Evolutionary conservation across 2,329 filamentous ascomycete genomes (phyloP).

Genomic region (Nemania sp.): DNA sequence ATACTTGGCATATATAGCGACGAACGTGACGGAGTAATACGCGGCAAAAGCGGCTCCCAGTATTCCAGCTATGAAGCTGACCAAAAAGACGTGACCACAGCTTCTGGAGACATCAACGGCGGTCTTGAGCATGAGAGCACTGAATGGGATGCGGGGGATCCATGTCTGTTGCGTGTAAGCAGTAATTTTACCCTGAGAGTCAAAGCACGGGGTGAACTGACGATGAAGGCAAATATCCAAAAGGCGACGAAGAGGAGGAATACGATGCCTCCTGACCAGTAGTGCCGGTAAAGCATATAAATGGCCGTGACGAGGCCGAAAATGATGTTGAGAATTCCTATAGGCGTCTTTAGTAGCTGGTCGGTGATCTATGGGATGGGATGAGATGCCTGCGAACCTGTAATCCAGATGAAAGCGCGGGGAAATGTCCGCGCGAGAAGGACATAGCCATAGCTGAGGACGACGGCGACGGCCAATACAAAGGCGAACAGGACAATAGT

Average conservation of each 20-base stretch:
- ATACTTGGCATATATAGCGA: slow-evolving; percentile 84
- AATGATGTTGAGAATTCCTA: slow-evolving; percentile 74
- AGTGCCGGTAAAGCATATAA: slow-evolving; percentile 77
- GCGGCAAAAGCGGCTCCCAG: slow-evolving; percentile 75
- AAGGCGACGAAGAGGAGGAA: slow-evolving; percentile 84
- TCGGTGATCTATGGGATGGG: too few species aligned
- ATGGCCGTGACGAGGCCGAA: slow-evolving; percentile 84
- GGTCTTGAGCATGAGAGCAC: slow-evolving; percentile 84
- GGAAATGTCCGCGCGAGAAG: slow-evolving; percentile 75
- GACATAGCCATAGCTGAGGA: slow-evolving; percentile 78
- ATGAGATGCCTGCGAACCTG: slow-evolving; percentile 50
- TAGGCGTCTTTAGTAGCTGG: neutral
- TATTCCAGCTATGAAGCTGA: slow-evolving; percentile 82
- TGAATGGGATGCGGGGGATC: slow-evolving; percentile 90
- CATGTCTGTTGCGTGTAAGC: slow-evolving; percentile 55
- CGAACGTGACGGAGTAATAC: slow-evolving; percentile 85
- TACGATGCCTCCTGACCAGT: slow-evolving; percentile 84
- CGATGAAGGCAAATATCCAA: slow-evolving; percentile 77
- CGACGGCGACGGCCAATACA: slow-evolving; percentile 71
- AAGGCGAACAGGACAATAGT: slow-evolving; percentile 85
- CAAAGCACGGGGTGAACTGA: slow-evolving; percentile 17
- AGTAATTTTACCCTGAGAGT: neutral
- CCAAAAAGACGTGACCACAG: slow-evolving; percentile 83
- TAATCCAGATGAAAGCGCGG: slow-evolving; percentile 91
- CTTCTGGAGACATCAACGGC: slow-evolving; percentile 82